Base-by-base conservation (phyloP, 2,329 filamentous ascomycete species). In the Colletotrichum chrysophilum region DNA sequence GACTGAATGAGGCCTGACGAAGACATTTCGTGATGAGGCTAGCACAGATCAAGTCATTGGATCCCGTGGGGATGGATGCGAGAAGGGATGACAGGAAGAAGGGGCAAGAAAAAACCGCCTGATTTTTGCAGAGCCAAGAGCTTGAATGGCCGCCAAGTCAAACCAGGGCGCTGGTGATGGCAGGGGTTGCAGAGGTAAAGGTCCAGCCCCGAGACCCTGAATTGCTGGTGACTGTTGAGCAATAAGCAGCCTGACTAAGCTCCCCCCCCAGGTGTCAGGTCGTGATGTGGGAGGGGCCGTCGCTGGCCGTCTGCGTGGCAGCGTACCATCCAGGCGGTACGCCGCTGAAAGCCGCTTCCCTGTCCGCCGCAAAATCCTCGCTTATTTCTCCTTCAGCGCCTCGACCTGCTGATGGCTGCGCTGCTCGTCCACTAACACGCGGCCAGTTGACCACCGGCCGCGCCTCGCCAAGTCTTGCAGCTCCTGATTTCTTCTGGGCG, bases 41-140 rank as follows among this genome's bases (percentile, higher is more conserved):
- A 55, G 38, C 36, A 30, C 61, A 10, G 14, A 62, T n/a, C 36
- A 28, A 64, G 56, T 14, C 16, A 30, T 52, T 72, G 64, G 69
- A 21, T 72, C 43, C 43, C 64, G 43, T 58, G 21, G 21, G 68
- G 72, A 30, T 43, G 38, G 61, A 30, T 65, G 48, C 16, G 62
- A 74, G 36, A 67, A 66, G 60, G 71, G 67, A 64, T 74, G 71
- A 65, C 43, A 36, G 36, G 62, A 65, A 26, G 55, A 26, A 56
- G 58, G 55, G 65, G 30, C 32, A 36, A 48, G 26, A 56, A 56
- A 58, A 71, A 71, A 75, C 60, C 72, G 75, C 43, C 55, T 73
- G 75, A 73, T 77, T 77, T 72, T 76, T 73, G 73, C 75, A 76
- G 73, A 38, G 64, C 69, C 73, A 76, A 76, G 74, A 70, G 36